A percentile compares a stretch with the other conserved stretches of the same genome.
These are phyloP conservation scores for Basipetospora sp. DNA, from an alignment of 2,329 filamentous ascomycete species.

Conservation along the genomic window DNA sequence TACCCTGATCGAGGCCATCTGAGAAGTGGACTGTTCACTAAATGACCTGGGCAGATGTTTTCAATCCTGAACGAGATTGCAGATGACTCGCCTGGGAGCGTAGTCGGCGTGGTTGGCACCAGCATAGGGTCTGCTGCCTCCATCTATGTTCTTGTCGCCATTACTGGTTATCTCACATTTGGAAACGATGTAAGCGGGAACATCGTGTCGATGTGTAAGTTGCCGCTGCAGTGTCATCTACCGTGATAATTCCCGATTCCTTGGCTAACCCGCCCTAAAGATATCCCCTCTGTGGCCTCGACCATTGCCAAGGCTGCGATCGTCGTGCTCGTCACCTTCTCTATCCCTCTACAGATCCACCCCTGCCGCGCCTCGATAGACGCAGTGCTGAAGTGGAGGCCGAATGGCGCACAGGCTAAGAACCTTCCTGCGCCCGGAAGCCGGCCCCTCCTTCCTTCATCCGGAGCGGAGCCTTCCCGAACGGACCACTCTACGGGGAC, in stretches of 20 bases:
- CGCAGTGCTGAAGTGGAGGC: conserved; percentile 56
- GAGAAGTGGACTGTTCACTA: too few relatives aligned
- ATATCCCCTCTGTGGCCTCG: conserved; percentile 61
- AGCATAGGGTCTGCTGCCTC: conserved; percentile 80
- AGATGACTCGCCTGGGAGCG: conserved; percentile 60
- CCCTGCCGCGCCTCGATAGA: conserved; percentile 91
- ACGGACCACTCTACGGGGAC: conserved; percentile 11
- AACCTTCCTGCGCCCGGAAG: conserved; percentile 21
- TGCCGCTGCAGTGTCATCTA: not conserved
- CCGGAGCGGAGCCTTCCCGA: not conserved
- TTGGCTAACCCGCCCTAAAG: conserved; percentile 18
- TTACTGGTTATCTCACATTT: conserved; percentile 92
- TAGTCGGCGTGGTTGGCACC: conserved; percentile 62
- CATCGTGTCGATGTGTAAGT: conserved; percentile 80
- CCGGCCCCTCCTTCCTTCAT: conserved; percentile 19
- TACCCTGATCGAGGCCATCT: too few relatives aligned
- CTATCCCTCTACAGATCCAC: conserved; percentile 87
- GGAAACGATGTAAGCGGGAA: conserved; percentile 81
- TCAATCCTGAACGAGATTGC: conserved; percentile 91
- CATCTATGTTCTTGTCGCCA: conserved; percentile 80
- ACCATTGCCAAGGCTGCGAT: conserved; percentile 93
- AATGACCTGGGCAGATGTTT: too few relatives aligned
- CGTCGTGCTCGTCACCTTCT: conserved; percentile 90
- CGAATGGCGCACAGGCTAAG: conserved; percentile 10
- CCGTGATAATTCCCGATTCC: too few relatives aligned